Evolutionary conservation across 2,329 filamentous ascomycete genomes (phyloP), one percentile per base, ranked within the genome.

Genomic region (Fusarium denticulatum): DNA sequence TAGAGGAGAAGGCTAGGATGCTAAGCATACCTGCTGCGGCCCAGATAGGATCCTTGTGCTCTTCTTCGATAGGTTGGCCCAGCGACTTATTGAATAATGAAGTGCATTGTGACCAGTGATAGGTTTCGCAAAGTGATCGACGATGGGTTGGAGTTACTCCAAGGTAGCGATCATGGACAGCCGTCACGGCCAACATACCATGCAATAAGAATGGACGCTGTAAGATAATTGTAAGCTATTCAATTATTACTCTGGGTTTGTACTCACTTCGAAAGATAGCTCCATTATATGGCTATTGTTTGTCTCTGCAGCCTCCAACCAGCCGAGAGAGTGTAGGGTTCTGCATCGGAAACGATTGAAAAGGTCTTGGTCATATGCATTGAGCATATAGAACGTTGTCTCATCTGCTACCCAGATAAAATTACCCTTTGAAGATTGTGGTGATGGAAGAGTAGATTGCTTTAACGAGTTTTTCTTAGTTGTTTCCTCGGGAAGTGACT

Each of bases 121-220:
- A 37, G 0, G n/a, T 36, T 16, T 53, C 49, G 4, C 32, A 16
- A 16, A 37, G 8, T 7, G 49, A 22, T 22, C 32, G 49, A 37
- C 32, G 32, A 26, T 22, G 6, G 3, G 5, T 0, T 36, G n/a
- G 18, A 3, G 32, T 26, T 26, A 28, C 13, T 26, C 3, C 18
- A 22, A 53, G 49, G 24, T 53, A 37, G 32, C 49, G 49, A 37
- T 53, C 49, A 53, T 53, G 49, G 24, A 53, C 32, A 37, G 49
- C 49, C 18, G 49, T 28, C 9, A 53, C 18, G 32, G 49, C 49
- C 32, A 53, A 37, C 32, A 26, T 37, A 1, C 32, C 49, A 36
- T 53, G 49, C 0, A 26, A 22, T 22, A 53, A 5, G 15, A 37
- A 53, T 28, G 49, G 32, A 16, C 13, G 5, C 49, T 53, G 4